These are phyloP conservation scores for Picocystis sp. DNA, from an alignment of 163 green algal species.

Conservation along the genomic window DNA sequence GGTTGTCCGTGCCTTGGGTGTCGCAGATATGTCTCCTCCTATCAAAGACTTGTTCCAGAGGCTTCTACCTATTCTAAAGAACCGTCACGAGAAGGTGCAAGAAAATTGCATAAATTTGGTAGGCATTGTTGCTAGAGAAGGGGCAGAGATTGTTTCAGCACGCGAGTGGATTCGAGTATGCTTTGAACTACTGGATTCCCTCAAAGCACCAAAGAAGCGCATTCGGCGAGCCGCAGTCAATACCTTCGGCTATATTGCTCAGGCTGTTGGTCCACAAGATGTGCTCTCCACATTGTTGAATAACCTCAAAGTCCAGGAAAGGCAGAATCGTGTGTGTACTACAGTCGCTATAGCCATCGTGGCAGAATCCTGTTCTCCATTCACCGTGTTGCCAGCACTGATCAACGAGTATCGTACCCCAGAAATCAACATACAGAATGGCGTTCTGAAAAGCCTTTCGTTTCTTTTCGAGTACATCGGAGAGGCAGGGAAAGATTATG, in stretches of 20 bases:
- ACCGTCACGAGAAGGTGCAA: constrained; percentile 73
- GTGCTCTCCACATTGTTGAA: constrained; percentile 97
- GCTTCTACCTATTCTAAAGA: constrained; percentile 96
- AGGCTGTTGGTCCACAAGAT: constrained; percentile 93
- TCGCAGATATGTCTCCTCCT: constrained; percentile 95
- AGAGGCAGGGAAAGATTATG: constrained; percentile 91
- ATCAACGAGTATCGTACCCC: constrained; percentile 95
- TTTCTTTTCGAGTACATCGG: constrained; percentile 99
- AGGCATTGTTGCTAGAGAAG: constrained; percentile 88
- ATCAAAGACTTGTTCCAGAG: constrained; percentile 98
- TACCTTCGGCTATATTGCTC: constrained; percentile 99
- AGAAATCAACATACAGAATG: constrained; percentile 98
- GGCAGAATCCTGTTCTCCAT: constrained; percentile 93
- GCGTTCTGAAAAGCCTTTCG: constrained; percentile 86
- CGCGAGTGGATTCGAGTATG: constrained; percentile 99
- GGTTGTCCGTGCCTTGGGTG: constrained; percentile 94
- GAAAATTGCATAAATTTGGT: constrained; percentile 99
- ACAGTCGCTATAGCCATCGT: constrained; percentile 99
- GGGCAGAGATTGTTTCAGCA: constrained; percentile 79
- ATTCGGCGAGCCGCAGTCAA: constrained; percentile 74
- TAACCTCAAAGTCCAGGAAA: constrained; percentile 99
- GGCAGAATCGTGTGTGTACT: constrained; percentile 96
- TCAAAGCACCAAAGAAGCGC: constrained; percentile 51
- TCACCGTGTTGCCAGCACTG: constrained; percentile 94
- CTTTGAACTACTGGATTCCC: constrained; percentile 98